Base-by-base conservation (phyloP, 148 eudicot species). In the Silene latifolia region DNA sequence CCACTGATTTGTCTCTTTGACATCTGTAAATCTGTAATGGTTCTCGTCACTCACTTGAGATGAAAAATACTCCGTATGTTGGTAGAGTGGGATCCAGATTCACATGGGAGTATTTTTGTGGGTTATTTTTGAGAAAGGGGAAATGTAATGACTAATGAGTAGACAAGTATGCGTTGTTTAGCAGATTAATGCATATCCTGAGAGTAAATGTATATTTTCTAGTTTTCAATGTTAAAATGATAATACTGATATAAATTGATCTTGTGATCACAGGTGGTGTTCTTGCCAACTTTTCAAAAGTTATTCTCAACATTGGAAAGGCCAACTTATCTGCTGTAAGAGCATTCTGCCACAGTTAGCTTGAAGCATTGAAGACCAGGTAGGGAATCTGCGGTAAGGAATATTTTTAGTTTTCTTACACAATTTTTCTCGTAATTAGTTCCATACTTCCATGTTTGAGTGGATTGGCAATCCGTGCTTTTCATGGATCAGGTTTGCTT, bases 401-500 rank as follows among this genome's bases (percentile, higher is more conserved):
- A 5, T n/a, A 8, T 46, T 69, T 8, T 47, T 53, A 15, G 57
- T 64, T 7, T 53, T 73, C 8, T 64, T 25, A 68, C 14, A 47
- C 18, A 47, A 20, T 3, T 62, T 76, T 48, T 65, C 69, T 54
- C 57, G 27, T 35, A 21, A 59, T 29, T 76, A 24, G 76, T 70
- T 48, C 12, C 20, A 25, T 39, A 29, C 72, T 51, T 14, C 17
- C 66, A 84, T 94, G 66, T 94, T 94, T 73, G 97, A 94, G 81
- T 91, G 93, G 97, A 88, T 94, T 92, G 97, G 97, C 87, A 90
- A 78, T 92, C 96, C 71, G 74, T 95, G 82, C 91, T 61, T 61
- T 95, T 95, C 76, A 95, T 92, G 98, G 97, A 95, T 83, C 96
- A 92, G 96, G 98, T 92, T 81, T 79, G 88, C 73, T 72, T 47